These are phyloP conservation scores for Tinospora cordifolia DNA, from an alignment of 164 flowering plant species.

Conservation along the genomic window DNA sequence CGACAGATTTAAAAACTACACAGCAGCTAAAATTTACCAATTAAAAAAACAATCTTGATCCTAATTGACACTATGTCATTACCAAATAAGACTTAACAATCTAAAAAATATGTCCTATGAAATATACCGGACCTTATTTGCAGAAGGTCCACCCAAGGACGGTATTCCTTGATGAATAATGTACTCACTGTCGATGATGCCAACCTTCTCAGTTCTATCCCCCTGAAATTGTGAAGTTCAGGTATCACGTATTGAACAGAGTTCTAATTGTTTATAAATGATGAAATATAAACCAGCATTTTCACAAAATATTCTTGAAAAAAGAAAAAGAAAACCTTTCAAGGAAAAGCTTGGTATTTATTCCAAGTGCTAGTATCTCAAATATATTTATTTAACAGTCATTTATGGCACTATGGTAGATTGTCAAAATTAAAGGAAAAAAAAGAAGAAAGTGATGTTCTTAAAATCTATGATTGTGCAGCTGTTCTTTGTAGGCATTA, in stretches of 20 bases:
- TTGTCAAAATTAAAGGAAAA: not conserved
- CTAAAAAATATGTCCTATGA: not conserved
- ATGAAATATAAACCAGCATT: too few relatives aligned
- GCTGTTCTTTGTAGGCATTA: too few relatives aligned
- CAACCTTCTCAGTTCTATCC: constrained; percentile 56
- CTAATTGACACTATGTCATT: not conserved
- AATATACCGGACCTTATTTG: constrained; percentile 12
- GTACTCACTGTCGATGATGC: constrained; percentile 72
- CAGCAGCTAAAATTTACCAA: not conserved
- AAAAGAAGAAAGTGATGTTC: not conserved
- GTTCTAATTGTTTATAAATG: not conserved
- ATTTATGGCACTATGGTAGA: too few relatives aligned
- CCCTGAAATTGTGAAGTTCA: constrained; percentile 36
- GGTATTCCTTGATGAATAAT: constrained; percentile 56
- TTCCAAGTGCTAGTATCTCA: too few relatives aligned
- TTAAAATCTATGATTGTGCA: too few relatives aligned
- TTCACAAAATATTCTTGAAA: too few relatives aligned
- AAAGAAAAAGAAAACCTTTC: too few relatives aligned
- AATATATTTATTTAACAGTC: too few relatives aligned
- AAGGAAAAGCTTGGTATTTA: too few relatives aligned
- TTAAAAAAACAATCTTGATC: not conserved
- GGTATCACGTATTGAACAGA: not conserved
- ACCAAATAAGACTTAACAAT: not conserved
- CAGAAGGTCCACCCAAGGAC: constrained; percentile 43
- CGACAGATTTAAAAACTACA: too few relatives aligned